Evolutionary conservation across 352 stramenopile genomes (phyloP).

Genomic region (Phytophthora kernoviae): DNA sequence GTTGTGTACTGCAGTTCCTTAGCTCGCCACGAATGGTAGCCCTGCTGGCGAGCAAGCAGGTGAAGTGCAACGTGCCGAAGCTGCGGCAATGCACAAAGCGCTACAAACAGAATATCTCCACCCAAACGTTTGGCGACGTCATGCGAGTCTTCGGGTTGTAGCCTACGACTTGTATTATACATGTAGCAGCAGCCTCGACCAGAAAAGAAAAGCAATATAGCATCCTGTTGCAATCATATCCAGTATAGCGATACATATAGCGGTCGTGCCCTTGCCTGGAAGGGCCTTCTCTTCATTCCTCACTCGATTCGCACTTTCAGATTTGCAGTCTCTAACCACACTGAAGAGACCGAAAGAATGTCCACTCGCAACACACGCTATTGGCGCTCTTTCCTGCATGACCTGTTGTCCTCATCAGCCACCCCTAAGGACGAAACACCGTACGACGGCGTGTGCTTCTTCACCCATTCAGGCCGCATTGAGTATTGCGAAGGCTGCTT

Average conservation of each 20-base stretch:
- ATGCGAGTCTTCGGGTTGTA: conserved; percentile 55
- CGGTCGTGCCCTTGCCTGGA: too few relatives aligned
- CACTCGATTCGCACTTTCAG: conserved; percentile 14
- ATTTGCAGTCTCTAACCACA: conserved; percentile 8
- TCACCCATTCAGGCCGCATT: conserved; percentile 37
- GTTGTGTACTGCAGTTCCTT: conserved; percentile 49
- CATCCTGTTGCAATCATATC: too few relatives aligned
- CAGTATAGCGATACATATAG: too few relatives aligned
- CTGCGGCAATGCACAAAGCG: conserved; percentile 64
- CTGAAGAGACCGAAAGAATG: conserved; percentile 10
- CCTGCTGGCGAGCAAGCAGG: conserved; percentile 48
- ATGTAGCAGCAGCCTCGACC: too few relatives aligned
- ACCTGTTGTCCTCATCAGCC: conserved; percentile 25
- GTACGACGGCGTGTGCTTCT: conserved; percentile 58
- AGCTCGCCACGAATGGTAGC: conserved; percentile 64
- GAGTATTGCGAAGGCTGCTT: conserved; percentile 62
- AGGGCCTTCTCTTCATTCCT: background rate
- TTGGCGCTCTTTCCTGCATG: conserved; percentile 49
- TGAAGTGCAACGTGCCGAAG: conserved; percentile 42
- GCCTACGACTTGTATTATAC: conserved; percentile 3
- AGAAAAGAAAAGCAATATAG: background rate
- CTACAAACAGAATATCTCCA: conserved; percentile 62
- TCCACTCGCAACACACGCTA: conserved; percentile 46
- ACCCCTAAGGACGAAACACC: conserved; percentile 3
- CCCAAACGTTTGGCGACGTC: conserved; percentile 43